Conservation (phyloP, 2,329 filamentous ascomycete species). For the Fusarium sp. region DNA sequence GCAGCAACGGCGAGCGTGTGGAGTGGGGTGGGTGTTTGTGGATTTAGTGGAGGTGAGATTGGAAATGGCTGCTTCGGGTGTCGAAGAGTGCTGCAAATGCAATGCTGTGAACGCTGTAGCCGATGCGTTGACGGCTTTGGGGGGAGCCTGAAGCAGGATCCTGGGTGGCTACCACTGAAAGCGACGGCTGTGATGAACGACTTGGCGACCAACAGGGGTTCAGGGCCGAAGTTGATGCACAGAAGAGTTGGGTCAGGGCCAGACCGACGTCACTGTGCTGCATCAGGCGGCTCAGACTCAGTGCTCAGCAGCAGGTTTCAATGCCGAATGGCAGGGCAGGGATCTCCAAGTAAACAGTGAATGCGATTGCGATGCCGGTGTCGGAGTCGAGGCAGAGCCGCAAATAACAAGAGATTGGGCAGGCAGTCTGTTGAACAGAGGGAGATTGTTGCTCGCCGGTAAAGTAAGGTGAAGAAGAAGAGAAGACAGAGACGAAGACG, state of each 20-base stretch:
- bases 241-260: slow-evolving; percentile 26
- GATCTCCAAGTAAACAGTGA: slow-evolving; percentile 28
- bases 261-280: slow-evolving; percentile 39
- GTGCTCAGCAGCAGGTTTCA: slow-evolving; percentile 30
- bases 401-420: background rate
- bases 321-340: slow-evolving; percentile 37
- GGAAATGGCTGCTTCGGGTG: slow-evolving; percentile 44
- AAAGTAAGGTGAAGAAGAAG: background rate
- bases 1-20: slow-evolving; percentile 30
- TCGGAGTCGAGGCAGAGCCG: slow-evolving; percentile 14
- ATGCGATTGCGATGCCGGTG: slow-evolving; percentile 29
- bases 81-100: slow-evolving; percentile 20
- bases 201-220: slow-evolving; percentile 32
- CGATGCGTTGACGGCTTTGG: slow-evolving; percentile 25
- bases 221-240: slow-evolving; percentile 27
- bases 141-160: background rate
- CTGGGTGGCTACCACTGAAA: too few relatives aligned
- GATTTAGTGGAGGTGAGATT: slow-evolving; percentile 43
- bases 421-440: background rate
- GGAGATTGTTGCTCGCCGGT: background rate
- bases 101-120: slow-evolving; percentile 22
- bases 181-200: slow-evolving; percentile 14
- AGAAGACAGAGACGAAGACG: too few relatives aligned
- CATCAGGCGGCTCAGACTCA: slow-evolving; percentile 24
- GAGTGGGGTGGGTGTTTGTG: slow-evolving; percentile 35